Base-by-base conservation (phyloP, 495 filamentous ascomycete genomes). In the Oleoguttula mirabilis region DNA sequence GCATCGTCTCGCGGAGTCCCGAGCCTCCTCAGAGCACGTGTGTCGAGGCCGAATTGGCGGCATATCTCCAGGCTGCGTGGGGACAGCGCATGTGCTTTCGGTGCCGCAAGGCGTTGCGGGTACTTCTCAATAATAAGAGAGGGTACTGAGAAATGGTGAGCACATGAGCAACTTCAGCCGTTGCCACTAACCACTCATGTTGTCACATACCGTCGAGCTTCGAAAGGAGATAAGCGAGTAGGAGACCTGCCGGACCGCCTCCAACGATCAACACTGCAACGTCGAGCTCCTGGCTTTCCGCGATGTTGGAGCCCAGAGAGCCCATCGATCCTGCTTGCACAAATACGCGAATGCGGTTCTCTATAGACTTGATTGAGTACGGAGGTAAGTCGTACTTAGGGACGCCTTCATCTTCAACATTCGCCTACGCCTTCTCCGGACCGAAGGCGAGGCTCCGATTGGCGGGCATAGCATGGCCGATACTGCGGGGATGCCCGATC, bases 231-330 rank as follows among this genome's bases (percentile, higher is more conserved):
- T 56, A 52, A 1, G 58, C 58, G 8, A 56, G 51, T 7, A 59
- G 32, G 1, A 64, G 36, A 0, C 62, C 61, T 10, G 47, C 47
- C 12, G 62, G 59, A 11, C 61, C 61, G 21, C 56, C 61, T 21
- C 62, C 61, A 8, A 65, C 47, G 38, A 65, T 63, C 7, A 64
- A 50, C n/a, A 65, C 47, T 6, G 60, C 61, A 14, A 35, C 17
- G 15, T 30, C 27, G 27, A 30, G n/a, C n/a, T n/a, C n/a, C n/a
- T n/a, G n/a, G n/a, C n/a, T n/a, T n/a, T n/a, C n/a, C n/a, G n/a
- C n/a, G n/a, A n/a, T n/a, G n/a, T n/a, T n/a, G n/a, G n/a, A n/a
- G n/a, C n/a, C n/a, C n/a, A n/a, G n/a, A n/a, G n/a, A n/a, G n/a
- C n/a, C n/a, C n/a, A n/a, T n/a, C n/a, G n/a, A n/a, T n/a, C n/a